Evolutionary conservation across 2,329 filamentous ascomycete species (phyloP).

Genomic region (Diaporthe sp.): DNA sequence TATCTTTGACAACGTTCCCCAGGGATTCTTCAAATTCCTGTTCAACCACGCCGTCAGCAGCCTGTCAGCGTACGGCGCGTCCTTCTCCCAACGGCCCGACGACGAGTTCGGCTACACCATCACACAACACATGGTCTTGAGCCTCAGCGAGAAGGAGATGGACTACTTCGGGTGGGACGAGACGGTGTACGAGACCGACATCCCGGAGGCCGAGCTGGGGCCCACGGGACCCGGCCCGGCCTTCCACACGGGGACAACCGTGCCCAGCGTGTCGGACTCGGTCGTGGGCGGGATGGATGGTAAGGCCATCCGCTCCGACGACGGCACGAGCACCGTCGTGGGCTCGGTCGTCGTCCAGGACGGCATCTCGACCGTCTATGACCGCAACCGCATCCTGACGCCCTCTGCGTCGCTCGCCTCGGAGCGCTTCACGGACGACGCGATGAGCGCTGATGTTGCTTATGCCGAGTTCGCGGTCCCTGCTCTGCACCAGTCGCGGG

Average conservation of each 20-base stretch:
- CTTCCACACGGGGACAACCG: conserved; percentile 57
- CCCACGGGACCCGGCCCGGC: conserved; percentile 58
- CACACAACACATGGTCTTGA: conserved; percentile 60
- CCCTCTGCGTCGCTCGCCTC: conserved; percentile 47
- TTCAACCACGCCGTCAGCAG: conserved; percentile 12
- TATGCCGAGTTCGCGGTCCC: conserved; percentile 48
- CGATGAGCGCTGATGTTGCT: conserved; percentile 42
- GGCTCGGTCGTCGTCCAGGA: conserved; percentile 51
- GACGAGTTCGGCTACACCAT: conserved; percentile 47
- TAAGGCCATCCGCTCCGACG: conserved; percentile 42
- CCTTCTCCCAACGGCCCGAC: conserved; percentile 39
- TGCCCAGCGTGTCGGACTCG: conserved; percentile 39
- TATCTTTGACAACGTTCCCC: conserved; percentile 31
- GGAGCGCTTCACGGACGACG: conserved; percentile 49
- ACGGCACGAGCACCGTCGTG: conserved; percentile 47
- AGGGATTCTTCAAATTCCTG: neutral
- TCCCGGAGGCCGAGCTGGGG: conserved; percentile 56
- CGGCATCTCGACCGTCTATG: conserved; percentile 50
- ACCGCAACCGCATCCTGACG: conserved; percentile 45
- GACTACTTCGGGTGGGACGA: conserved; percentile 63
- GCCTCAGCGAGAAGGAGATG: conserved; percentile 66
- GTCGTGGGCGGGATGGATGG: conserved; percentile 46
- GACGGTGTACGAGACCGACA: conserved; percentile 51
- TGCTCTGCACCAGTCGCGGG: conserved; percentile 38
- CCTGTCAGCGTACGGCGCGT: conserved; percentile 24